A percentile compares a stretch with the other conserved stretches of the same genome.
These are phyloP conservation scores for Populus tremula DNA, from an alignment of 345 rosid genomes.

Conservation along the genomic window DNA sequence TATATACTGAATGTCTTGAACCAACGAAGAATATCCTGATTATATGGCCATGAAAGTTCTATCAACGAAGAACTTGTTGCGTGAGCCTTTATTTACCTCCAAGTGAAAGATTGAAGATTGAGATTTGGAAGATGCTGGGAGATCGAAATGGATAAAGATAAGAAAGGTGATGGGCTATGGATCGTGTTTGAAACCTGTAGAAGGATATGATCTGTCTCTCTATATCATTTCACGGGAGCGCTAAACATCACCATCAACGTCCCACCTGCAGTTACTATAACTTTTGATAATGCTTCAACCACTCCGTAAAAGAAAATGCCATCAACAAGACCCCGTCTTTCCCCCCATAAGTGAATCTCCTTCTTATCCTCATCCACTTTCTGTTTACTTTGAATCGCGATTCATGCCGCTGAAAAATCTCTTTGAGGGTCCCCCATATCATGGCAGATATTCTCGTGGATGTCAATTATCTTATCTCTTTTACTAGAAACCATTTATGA, in stretches of 20 bases:
- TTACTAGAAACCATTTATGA: background rate
- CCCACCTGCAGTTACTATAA: slow-evolving; percentile 26
- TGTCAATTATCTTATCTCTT: slow-evolving; percentile 1
- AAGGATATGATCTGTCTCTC: background rate
- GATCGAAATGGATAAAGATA: background rate
- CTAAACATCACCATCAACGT: slow-evolving; percentile 29
- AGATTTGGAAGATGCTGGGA: background rate
- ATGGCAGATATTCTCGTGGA: slow-evolving; percentile 17
- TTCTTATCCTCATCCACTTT: background rate
- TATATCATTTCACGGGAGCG: slow-evolving; percentile 25
- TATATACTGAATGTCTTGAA: background rate
- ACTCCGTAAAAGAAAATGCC: slow-evolving; percentile 15
- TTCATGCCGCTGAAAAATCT: background rate
- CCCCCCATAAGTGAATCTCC: background rate
- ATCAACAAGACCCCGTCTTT: background rate
- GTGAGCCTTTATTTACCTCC: background rate
- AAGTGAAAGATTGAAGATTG: background rate
- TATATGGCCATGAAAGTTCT: background rate
- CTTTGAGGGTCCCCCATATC: slow-evolving; percentile 12
- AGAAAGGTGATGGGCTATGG: background rate
- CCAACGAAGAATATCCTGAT: background rate
- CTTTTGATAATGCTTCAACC: slow-evolving; percentile 39
- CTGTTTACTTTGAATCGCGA: slow-evolving; percentile 24
- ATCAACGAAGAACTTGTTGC: background rate
- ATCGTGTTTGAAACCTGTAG: background rate